phyloP scores from a whole-genome alignment of 108 stramenopile species.

The Mediolabrus comicus region DNA sequence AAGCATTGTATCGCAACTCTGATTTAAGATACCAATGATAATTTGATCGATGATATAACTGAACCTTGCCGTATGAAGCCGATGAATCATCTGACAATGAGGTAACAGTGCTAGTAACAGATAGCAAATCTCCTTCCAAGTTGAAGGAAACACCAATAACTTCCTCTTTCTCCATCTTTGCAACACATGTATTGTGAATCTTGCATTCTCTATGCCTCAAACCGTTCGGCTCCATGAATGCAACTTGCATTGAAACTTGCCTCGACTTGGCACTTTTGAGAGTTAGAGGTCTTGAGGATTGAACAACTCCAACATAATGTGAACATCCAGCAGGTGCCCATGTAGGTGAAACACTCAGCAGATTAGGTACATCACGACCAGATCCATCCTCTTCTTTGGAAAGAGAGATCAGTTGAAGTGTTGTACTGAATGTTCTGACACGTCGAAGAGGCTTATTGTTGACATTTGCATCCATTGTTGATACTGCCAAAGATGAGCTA shows the following conservation, averaged over 20 bases:
- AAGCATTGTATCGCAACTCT: constrained; percentile 53
- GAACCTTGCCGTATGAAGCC: constrained; percentile 57
- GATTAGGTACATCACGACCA: constrained; percentile 72
- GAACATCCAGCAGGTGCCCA: constrained; percentile 85
- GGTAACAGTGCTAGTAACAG: constrained; percentile 52
- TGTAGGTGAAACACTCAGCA: constrained; percentile 46
- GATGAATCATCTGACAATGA: constrained; percentile 1
- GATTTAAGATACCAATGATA: constrained; percentile 92
- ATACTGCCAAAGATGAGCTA: constrained; percentile 68
- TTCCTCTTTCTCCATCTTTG: constrained; percentile 45
- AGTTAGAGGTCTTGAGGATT: constrained; percentile 41
- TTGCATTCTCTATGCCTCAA: constrained; percentile 81
- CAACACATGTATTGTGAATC: constrained; percentile 38
- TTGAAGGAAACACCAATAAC: constrained; percentile 69
- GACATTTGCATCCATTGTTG: constrained; percentile 60
- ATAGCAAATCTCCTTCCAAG: constrained; percentile 70
- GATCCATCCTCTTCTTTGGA: constrained; percentile 84
- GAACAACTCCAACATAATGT: constrained; percentile 70
- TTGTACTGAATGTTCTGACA: constrained; percentile 68
- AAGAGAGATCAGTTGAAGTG: constrained; percentile 62
- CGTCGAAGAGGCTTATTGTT: constrained; percentile 46
- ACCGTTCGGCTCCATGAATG: constrained; percentile 91
- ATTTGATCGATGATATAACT: constrained; percentile 85
- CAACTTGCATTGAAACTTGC: constrained; percentile 60
- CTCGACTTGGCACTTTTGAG: constrained; percentile 44